Percentiles rank a stretch among this genome's conserved stretches.
These are phyloP conservation scores for Pestalotiopsis sp. DNA, from an alignment of 2,329 filamentous ascomycete species.

Conservation along the genomic window DNA sequence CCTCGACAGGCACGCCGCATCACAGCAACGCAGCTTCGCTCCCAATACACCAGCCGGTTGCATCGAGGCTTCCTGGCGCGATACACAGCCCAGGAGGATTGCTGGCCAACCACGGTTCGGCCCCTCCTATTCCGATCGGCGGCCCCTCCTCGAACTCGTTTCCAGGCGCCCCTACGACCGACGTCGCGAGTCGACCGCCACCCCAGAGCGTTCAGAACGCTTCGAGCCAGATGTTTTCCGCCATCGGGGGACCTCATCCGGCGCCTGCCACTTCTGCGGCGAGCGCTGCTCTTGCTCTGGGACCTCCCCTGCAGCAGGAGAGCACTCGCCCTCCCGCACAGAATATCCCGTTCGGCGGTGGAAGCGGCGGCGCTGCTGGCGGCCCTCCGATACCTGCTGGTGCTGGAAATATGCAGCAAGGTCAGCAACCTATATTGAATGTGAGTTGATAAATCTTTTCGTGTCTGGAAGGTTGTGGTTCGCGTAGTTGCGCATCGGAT, in stretches of 20 bases:
- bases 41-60: slow-evolving; percentile 92
- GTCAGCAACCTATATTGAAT: slow-evolving; percentile 83
- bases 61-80: slow-evolving; percentile 75
- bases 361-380: slow-evolving; percentile 36
- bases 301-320: slow-evolving; percentile 67
- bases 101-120: slow-evolving; percentile 70
- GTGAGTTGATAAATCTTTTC: slow-evolving; percentile 42
- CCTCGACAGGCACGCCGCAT: slow-evolving; percentile 59
- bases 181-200: slow-evolving; percentile 52
- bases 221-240: slow-evolving; percentile 54
- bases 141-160: slow-evolving; percentile 57
- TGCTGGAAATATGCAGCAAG: slow-evolving; percentile 67
- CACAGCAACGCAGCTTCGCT: slow-evolving; percentile 88
- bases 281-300: slow-evolving; percentile 68
- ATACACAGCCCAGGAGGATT: slow-evolving; percentile 93
- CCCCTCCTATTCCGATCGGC: slow-evolving; percentile 54
- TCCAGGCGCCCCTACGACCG: slow-evolving; percentile 54
- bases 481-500: not conserved
- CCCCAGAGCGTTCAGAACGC: slow-evolving; percentile 55
- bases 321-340: slow-evolving; percentile 61
- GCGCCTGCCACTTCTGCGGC: slow-evolving; percentile 44
- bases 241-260: slow-evolving; percentile 28
- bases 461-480: not conserved
- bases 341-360: slow-evolving; percentile 58
- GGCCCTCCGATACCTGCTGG: slow-evolving; percentile 36